phyloP scores from a whole-genome alignment of 2,329 filamentous ascomycete genomes.

The Septoria linicola region DNA sequence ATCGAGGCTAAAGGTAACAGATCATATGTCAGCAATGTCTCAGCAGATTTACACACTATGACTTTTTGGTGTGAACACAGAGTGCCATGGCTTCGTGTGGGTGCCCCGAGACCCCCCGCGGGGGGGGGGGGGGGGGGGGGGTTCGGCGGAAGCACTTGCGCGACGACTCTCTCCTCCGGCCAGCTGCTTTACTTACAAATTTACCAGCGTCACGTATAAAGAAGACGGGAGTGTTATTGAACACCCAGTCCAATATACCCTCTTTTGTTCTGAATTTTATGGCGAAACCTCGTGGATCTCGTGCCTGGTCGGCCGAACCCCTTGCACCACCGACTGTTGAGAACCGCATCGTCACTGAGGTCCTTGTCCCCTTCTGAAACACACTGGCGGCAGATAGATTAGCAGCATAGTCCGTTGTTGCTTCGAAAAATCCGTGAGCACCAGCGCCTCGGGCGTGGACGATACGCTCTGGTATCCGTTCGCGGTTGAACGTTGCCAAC shows the following conservation, averaged over 20 bases:
- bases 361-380: conserved; percentile 66
- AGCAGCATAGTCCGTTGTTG: conserved; percentile 47
- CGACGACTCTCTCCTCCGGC: no score
- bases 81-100: conserved; percentile 11
- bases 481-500: conserved; percentile 67
- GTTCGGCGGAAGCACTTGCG: no score
- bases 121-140: no score
- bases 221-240: conserved; percentile 25
- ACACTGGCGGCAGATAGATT: conserved; percentile 52
- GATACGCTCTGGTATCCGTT: conserved; percentile 64
- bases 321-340: conserved; percentile 79
- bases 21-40: no score
- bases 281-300: conserved; percentile 51
- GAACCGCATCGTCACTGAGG: conserved; percentile 69
- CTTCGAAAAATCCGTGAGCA: conserved; percentile 55
- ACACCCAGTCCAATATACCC: conserved; percentile 35
- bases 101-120: no score
- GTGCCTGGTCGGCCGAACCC: conserved; percentile 61
- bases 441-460: conserved; percentile 65
- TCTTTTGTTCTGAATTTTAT: conserved; percentile 53
- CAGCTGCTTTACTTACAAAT: no score
- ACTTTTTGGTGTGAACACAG: no score
- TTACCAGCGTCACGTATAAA: neutral
- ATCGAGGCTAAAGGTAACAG: no score
- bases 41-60: no score